Base-by-base conservation (phyloP, 2,329 filamentous ascomycete genomes). In the Pestalotiopsis sp. region DNA sequence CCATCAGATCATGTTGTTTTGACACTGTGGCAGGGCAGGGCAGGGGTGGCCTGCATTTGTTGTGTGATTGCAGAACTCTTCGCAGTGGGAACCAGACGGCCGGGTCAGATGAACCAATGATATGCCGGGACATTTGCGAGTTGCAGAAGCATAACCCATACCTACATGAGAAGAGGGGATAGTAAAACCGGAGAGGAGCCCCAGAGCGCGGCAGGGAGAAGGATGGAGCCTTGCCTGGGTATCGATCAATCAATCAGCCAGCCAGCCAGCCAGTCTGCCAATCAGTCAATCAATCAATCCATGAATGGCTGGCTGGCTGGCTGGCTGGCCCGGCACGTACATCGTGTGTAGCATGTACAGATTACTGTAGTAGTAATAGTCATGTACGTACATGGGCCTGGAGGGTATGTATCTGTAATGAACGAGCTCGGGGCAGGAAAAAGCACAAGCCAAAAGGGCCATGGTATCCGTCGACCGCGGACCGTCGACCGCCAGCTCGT, bases 111-210 rank as follows among this genome's bases (percentile, higher is more conserved):
- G 1, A 49, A 39, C 66, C 66, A 67, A 67, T 67, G 13, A 36
- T 4, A 38, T 31, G 7, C 23, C 31, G 13, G 56, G 6, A 27
- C 4, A 23, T 23, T n/a, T 25, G 45, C 25, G 38, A 23, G 70
- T 73, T 70, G 70, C 36, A n/a, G 17, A 66, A 68, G 58, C 61
- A 63, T 57, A 56, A 68, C 71, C 25, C 64, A 61, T 65, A 36
- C 31, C 31, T 36, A 36, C 31, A 11, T 36, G 31, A 73, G 66
- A 70, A 73, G 75, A 74, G 72, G 74, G 68, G 72, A 71, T 71
- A 71, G 71, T 49, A 20, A 23, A 23, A 52, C 20, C 25, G 61
- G 73, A 72, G 72, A 71, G 68, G 7, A 12, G 57, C 23, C 57
- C 27, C 12, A 52, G 45, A 20, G 45, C 17, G 45, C 45, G 45